Percentiles rank a stretch among this genome's conserved stretches.
Conservation (phyloP, 176 grass and related monocot genomes). For the Avena sativa region DNA sequence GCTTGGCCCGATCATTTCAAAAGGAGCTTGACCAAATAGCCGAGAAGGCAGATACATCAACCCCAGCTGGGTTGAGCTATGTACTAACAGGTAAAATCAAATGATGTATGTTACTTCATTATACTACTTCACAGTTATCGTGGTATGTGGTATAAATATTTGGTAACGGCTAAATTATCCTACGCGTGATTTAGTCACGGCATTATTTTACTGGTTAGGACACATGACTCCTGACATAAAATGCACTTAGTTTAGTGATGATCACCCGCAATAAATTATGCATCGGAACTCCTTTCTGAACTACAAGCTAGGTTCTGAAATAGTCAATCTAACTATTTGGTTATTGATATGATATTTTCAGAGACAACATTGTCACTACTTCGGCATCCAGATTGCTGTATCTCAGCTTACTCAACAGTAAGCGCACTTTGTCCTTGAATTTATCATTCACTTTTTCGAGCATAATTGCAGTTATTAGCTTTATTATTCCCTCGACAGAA, state of each 20-base stretch:
- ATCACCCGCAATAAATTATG: not conserved
- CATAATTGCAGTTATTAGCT: not conserved
- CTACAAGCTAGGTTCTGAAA: too few species aligned
- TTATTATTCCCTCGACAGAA: constrained; percentile 6
- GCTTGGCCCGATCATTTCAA: constrained; percentile 94
- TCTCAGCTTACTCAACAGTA: constrained; percentile 97
- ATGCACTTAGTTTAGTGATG: not conserved
- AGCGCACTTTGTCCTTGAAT: constrained; percentile 33
- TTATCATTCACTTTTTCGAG: constrained; percentile 26
- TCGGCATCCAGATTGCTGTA: constrained; percentile 97
- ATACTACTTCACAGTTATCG: constrained; percentile 2
- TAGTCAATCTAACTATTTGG: constrained; percentile 12
- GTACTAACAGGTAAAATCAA: constrained; percentile 76
- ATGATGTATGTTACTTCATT: constrained; percentile 12
- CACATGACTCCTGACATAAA: constrained; percentile 1
- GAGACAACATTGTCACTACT: constrained; percentile 96
- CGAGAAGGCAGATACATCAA: constrained; percentile 93
- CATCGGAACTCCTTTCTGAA: not conserved
- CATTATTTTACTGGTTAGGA: not conserved
- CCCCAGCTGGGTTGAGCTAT: constrained; percentile 83
- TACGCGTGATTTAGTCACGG: not conserved
- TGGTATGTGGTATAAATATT: constrained; percentile 23
- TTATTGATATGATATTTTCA: constrained; percentile 48
- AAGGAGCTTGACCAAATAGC: constrained; percentile 96
- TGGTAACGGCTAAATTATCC: not conserved